Evolutionary conservation across 306 rosid genomes (phyloP), one percentile per base, ranked within the genome.

Genomic region (Quercus wislizeni): DNA sequence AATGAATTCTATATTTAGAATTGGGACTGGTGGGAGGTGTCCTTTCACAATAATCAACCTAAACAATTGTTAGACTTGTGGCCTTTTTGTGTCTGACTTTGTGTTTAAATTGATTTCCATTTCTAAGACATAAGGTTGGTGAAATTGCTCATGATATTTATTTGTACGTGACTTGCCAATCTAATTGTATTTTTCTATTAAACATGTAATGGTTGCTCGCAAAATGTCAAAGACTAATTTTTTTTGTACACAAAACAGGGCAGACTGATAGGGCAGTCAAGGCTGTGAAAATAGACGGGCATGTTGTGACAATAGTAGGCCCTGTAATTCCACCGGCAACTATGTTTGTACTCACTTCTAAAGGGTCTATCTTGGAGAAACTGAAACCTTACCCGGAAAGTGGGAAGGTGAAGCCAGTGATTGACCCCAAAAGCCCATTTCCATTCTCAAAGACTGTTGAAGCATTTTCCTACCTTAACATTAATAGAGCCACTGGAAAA

Each of bases 251-350:
- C n/a, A 27, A 72, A 28, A 55, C 82, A 91, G 97, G 23, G 23
- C 23, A 23, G 23, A 23, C 23, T 23, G 23, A 23, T 23, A 23
- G 23, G 25, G 94, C 87, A 0, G 19, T 87, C 33, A 88, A 91
- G 83, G 96, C 81, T 0, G 28, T 88, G 10, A 91, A 93, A 28
- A 94, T 91, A 75, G 96, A 82, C 3, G 97, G 94, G 49, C 84
- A 85, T 64, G 85, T 83, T 0, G 90, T 91, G 82, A 58, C 94
- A 75, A 87, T 93, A 21, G 69, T 79, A 2, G 81, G 83, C 30
- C 73, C 84, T 19, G 80, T 61, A 28, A 3, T 38, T 59, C 85
- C 89, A n/a, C 84, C 86, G 1, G 89, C 85, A 15, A 63, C 76
- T 8, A 0, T 35, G 0, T 89, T 83, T 56, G 3, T 46, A 2